These are phyloP conservation scores for Pichia sp. DNA, from an alignment of 1,139 yeast species.

Conservation along the genomic window DNA sequence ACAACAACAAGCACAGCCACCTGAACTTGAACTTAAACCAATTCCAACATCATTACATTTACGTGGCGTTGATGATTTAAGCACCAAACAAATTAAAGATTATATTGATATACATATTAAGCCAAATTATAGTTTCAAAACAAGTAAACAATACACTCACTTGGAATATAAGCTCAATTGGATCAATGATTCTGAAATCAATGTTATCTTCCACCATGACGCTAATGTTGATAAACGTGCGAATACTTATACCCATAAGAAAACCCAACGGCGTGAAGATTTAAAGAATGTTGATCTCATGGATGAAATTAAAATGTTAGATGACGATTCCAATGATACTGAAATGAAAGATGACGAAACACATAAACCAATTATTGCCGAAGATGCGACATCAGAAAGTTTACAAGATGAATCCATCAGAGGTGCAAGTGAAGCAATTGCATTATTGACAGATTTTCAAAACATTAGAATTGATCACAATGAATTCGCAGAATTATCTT, in stretches of 20 bases:
- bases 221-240: neutral
- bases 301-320: neutral
- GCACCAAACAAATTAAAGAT: conserved; percentile 56
- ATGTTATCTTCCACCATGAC: conserved; percentile 39
- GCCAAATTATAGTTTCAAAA: conserved; percentile 29
- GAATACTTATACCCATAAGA: neutral
- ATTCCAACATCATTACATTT: conserved; percentile 49
- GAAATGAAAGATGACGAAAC: neutral
- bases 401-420: conserved; percentile 2
- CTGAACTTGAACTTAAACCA: conserved; percentile 19
- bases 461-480: conserved; percentile 11
- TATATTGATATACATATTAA: conserved; percentile 48
- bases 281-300: conserved; percentile 1
- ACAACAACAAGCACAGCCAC: neutral
- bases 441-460: conserved; percentile 10
- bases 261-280: neutral
- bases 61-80: conserved; percentile 61
- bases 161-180: conserved; percentile 45
- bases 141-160: conserved; percentile 22
- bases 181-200: conserved; percentile 61
- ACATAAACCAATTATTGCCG: neutral
- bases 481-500: conserved; percentile 11
- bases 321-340: neutral
- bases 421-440: conserved; percentile 36
- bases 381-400: neutral